These are phyloP conservation scores for Penicillium sp. DNA, from an alignment of 2,329 filamentous ascomycete genomes.

Conservation along the genomic window DNA sequence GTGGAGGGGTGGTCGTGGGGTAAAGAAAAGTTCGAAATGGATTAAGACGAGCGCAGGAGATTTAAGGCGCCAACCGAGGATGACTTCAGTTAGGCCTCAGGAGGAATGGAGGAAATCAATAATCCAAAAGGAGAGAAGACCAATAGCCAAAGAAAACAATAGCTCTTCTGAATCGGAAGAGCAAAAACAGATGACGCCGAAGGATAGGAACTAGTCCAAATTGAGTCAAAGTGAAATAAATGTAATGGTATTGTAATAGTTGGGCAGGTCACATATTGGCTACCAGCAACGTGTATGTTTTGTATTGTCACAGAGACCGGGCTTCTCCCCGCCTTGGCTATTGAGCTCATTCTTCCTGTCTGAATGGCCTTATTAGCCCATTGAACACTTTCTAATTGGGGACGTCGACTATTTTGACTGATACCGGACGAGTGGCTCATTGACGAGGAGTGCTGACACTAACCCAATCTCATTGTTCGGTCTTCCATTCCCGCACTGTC, in stretches of 20 bases:
- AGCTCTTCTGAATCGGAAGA: not conserved
- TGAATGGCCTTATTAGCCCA: conserved; percentile 7
- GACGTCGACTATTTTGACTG: not conserved
- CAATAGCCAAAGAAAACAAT: not conserved
- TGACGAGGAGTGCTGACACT: not conserved
- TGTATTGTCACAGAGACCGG: conserved; percentile 30
- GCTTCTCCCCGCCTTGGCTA: conserved; percentile 26
- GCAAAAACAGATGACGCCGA: conserved; percentile 6
- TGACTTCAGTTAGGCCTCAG: not conserved
- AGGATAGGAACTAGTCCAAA: conserved; percentile 6
- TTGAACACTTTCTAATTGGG: not conserved
- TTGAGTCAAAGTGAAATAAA: conserved; percentile 3
- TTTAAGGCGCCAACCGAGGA: not conserved
- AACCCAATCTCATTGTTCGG: not conserved
- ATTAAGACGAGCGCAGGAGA: not conserved
- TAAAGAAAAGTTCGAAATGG: conserved; percentile 3
- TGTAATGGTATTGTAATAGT: not conserved
- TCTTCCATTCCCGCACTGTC: conserved; percentile 9
- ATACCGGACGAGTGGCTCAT: not conserved
- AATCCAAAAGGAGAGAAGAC: not conserved
- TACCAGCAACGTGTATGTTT: conserved; percentile 11
- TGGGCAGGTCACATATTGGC: not conserved
- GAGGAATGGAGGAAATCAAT: not conserved
- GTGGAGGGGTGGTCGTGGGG: conserved; percentile 8
- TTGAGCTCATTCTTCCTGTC: conserved; percentile 17